phyloP scores from a whole-genome alignment of 495 filamentous ascomycete species.

The Penicillium atrosanguineum region DNA sequence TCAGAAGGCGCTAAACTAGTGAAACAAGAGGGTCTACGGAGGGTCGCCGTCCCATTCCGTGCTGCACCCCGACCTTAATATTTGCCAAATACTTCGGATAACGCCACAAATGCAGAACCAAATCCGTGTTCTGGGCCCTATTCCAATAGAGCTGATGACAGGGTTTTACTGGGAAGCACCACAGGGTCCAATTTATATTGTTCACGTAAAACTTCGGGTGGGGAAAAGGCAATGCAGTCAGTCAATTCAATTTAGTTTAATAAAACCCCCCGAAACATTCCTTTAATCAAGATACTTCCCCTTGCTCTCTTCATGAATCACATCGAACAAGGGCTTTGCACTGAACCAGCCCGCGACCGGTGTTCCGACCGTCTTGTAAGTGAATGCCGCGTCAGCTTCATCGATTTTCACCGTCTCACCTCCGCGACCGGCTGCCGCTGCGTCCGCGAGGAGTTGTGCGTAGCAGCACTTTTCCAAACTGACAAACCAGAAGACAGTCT shows the following conservation, averaged over 20 bases:
- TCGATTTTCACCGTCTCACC: constrained; percentile 63
- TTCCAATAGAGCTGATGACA: too few relatives aligned
- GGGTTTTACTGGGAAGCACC: too few relatives aligned
- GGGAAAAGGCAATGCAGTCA: neutral
- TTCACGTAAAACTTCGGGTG: too few relatives aligned
- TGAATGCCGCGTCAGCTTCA: constrained; percentile 65
- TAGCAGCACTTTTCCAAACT: constrained; percentile 74
- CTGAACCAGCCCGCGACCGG: constrained; percentile 66
- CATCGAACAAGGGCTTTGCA: constrained; percentile 71
- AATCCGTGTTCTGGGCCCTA: too few relatives aligned
- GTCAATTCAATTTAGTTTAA: neutral
- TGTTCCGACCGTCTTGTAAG: constrained; percentile 64
- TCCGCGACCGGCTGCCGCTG: constrained; percentile 65
- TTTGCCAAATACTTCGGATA: too few relatives aligned
- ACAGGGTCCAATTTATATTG: too few relatives aligned
- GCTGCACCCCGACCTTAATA: too few relatives aligned
- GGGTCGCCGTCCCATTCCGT: too few relatives aligned
- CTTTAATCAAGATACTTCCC: constrained; percentile 54
- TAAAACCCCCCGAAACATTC: neutral
- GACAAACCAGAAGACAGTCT: constrained; percentile 71
- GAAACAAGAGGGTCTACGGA: too few relatives aligned
- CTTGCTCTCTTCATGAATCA: constrained; percentile 63
- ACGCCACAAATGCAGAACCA: too few relatives aligned
- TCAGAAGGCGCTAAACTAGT: too few relatives aligned
- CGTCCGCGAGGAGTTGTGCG: constrained; percentile 73